phyloP scores from a whole-genome alignment of 306 rosid species.

The Gillenia trifoliata region DNA sequence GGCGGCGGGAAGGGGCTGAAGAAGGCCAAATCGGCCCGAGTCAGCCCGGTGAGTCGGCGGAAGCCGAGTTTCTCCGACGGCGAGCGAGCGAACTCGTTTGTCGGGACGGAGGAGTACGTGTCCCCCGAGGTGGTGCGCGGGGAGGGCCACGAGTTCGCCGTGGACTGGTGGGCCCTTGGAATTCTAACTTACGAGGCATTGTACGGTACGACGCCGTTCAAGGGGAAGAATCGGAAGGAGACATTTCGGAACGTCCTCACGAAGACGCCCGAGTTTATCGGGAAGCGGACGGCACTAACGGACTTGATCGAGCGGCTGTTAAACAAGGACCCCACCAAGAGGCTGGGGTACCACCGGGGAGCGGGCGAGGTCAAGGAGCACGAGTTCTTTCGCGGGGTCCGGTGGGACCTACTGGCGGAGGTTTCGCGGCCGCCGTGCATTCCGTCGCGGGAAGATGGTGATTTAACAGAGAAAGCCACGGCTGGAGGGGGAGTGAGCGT shows the following conservation, averaged over 20 bases:
- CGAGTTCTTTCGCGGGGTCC: constrained; percentile 64
- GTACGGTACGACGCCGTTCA: constrained; percentile 90
- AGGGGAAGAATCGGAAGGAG: constrained; percentile 70
- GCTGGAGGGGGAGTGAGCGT: constrained; percentile 26
- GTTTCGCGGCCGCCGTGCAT: constrained; percentile 77
- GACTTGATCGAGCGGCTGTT: constrained; percentile 62
- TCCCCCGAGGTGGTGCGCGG: constrained; percentile 87
- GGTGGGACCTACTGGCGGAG: constrained; percentile 76
- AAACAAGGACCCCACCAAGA: constrained; percentile 63
- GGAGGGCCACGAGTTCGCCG: constrained; percentile 90
- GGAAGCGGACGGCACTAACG: constrained; percentile 55
- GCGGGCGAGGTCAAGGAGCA: constrained; percentile 81
- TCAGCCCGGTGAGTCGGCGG: constrained; percentile 74
- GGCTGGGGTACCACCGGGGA: constrained; percentile 68
- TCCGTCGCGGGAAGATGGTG: constrained; percentile 46
- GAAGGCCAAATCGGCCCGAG: constrained; percentile 66
- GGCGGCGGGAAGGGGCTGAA: constrained; percentile 16
- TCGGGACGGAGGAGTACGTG: constrained; percentile 93
- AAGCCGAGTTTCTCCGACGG: constrained; percentile 54
- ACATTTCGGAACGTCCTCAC: constrained; percentile 67
- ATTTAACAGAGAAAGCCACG: background rate
- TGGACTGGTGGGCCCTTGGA: constrained; percentile 96
- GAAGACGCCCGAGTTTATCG: constrained; percentile 55
- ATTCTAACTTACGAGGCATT: constrained; percentile 71
- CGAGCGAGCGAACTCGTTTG: constrained; percentile 82